Evolutionary conservation across 345 rosid species (phyloP).

Genomic region (Moringa oleifera): DNA sequence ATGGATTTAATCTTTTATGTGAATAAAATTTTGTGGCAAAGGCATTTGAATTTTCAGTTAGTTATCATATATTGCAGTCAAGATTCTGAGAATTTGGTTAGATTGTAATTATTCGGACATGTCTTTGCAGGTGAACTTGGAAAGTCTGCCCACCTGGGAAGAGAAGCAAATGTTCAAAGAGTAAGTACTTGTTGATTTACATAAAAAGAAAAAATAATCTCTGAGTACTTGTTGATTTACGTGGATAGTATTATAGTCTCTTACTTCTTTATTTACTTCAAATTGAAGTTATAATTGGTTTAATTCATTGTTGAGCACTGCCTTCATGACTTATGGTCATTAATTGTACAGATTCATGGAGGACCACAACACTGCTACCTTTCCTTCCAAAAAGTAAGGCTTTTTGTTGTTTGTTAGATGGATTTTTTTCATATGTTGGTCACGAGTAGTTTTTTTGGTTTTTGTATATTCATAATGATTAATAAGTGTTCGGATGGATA

Average conservation of each 20-base stretch:
- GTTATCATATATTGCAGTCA: neutral
- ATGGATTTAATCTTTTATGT: neutral
- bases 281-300: neutral
- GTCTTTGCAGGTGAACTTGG: conserved; percentile 68
- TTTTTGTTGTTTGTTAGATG: conserved; percentile 3
- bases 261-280: neutral
- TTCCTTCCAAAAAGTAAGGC: conserved; percentile 91
- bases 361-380: conserved; percentile 95
- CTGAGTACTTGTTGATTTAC: too few relatives aligned
- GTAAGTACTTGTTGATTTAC: conserved; percentile 31
- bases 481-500: neutral
- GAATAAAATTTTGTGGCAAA: neutral
- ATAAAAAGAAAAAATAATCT: too few relatives aligned
- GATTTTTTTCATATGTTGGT: neutral
- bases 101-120: conserved; percentile 11
- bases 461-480: too few relatives aligned
- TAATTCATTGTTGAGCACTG: neutral
- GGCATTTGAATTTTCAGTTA: too few relatives aligned
- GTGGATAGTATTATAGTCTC: neutral
- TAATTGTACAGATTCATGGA: conserved; percentile 77
- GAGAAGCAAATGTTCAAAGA: conserved; percentile 94
- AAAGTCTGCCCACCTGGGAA: conserved; percentile 91
- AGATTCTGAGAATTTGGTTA: neutral
- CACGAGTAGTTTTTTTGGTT: neutral
- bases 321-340: conserved; percentile 1